A percentile compares a stretch with the other conserved stretches of the same genome.
Conservation (phyloP, 305 asterid genomes). For the Fraxinus paxiana region DNA sequence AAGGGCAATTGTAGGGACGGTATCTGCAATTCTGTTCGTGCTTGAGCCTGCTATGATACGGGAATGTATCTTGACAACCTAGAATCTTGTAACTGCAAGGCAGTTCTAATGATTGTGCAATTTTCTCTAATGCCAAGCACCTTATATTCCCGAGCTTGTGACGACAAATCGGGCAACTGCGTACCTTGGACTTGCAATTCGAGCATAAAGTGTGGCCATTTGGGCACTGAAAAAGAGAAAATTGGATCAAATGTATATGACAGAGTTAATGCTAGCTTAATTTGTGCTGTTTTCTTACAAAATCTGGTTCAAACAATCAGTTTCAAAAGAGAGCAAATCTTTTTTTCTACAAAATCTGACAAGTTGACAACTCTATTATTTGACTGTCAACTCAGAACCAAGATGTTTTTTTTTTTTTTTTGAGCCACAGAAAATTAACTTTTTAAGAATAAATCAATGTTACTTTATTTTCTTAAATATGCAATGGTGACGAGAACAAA, state of each 20-base stretch:
- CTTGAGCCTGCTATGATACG: constrained; percentile 55
- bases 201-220: constrained; percentile 84
- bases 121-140: constrained; percentile 79
- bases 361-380: not conserved
- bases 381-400: not conserved
- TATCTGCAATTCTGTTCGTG: constrained; percentile 66
- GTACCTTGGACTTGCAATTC: constrained; percentile 63
- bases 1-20: constrained; percentile 76
- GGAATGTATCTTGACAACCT: constrained; percentile 70
- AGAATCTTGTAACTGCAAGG: constrained; percentile 62
- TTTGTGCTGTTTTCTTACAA: not conserved
- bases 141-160: constrained; percentile 81
- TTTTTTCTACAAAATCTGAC: not conserved
- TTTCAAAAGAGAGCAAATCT: not conserved
- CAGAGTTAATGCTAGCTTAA: not conserved
- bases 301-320: not conserved
- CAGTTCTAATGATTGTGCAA: constrained; percentile 70
- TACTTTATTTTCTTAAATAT: not conserved
- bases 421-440: not conserved
- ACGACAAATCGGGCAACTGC: constrained; percentile 71
- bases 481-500: constrained; percentile 21
- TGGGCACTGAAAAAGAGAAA: constrained; percentile 55
- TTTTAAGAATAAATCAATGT: constrained; percentile 8
- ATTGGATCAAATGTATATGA: not conserved
- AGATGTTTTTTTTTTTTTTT: not conserved